Evolutionary conservation across 73 alveolate genomes (phyloP).

Genomic region (Paramecium caudatum): DNA sequence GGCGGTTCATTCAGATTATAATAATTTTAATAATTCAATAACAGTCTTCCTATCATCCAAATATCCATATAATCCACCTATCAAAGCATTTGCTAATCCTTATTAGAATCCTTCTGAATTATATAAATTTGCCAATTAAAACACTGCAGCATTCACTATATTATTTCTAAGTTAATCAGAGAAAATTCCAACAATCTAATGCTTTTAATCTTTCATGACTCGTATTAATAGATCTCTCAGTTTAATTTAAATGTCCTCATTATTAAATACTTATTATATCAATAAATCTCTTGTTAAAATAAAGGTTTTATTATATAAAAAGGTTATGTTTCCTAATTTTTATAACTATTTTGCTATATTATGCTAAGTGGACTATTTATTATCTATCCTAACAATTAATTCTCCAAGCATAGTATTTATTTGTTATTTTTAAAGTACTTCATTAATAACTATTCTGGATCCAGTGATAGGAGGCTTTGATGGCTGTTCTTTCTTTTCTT

Average conservation of each 20-base stretch:
- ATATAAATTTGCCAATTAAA: neutral
- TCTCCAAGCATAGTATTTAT: conserved; percentile 33
- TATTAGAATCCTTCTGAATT: conserved; percentile 20
- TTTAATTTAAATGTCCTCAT: neutral
- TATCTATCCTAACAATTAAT: neutral
- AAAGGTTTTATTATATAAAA: conserved; percentile 10
- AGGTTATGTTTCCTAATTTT: neutral
- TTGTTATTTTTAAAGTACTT: neutral
- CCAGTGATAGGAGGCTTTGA: neutral
- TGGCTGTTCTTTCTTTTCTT: neutral
- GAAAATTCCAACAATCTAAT: neutral
- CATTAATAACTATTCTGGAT: conserved; percentile 3
- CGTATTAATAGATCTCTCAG: neutral
- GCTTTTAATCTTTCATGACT: neutral
- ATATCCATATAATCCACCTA: neutral
- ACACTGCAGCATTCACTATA: neutral
- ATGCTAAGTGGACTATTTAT: conserved; percentile 9
- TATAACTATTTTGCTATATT: conserved; percentile 13
- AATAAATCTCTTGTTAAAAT: conserved; percentile 10
- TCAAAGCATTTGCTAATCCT: conserved; percentile 33
- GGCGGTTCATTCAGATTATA: conserved; percentile 62
- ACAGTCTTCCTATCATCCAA: conserved; percentile 16
- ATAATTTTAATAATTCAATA: conserved; percentile 30
- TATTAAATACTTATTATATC: neutral
- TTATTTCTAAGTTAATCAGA: neutral